A percentile compares a stretch with the other conserved stretches of the same genome.
These are phyloP conservation scores for Rubia yunnanensis DNA, from an alignment of 257 asterid genomes.

Conservation along the genomic window DNA sequence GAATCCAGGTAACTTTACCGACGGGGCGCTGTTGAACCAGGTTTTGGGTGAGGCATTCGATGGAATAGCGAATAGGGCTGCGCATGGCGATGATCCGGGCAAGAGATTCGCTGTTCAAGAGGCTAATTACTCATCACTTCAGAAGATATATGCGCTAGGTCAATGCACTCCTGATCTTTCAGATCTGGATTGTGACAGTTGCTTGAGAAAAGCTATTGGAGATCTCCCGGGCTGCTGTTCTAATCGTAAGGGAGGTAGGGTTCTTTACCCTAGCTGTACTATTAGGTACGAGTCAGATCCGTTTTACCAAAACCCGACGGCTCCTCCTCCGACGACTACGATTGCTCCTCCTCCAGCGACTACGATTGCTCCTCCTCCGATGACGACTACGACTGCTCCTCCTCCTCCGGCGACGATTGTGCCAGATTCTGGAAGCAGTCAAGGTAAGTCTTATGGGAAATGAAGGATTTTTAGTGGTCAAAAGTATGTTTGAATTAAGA, in stretches of 20 bases:
- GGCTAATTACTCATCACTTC: too few species aligned
- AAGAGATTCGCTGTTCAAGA: slow-evolving; percentile 1
- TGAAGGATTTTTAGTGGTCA: too few species aligned
- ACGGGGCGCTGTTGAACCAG: neutral
- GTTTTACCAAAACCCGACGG: neutral
- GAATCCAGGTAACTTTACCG: neutral
- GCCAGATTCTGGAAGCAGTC: neutral
- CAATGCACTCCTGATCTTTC: slow-evolving; percentile 4
- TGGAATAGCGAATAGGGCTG: neutral
- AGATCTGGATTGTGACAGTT: neutral
- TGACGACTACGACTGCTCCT: neutral
- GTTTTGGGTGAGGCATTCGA: neutral
- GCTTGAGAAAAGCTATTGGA: neutral
- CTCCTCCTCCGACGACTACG: neutral
- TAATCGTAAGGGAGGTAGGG: slow-evolving; percentile 7
- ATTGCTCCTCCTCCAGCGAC: neutral
- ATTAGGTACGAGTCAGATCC: neutral
- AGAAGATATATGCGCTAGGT: neutral
- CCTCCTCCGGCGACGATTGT: neutral
- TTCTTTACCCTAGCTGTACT: slow-evolving; percentile 4
- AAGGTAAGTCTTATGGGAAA: too few species aligned
- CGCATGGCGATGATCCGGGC: neutral
- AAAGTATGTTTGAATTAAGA: too few species aligned
- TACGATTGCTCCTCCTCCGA: neutral
- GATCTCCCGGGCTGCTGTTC: neutral